Conservation (phyloP, 2,329 filamentous ascomycete species). For the Hypoxylon rubiginosum region DNA sequence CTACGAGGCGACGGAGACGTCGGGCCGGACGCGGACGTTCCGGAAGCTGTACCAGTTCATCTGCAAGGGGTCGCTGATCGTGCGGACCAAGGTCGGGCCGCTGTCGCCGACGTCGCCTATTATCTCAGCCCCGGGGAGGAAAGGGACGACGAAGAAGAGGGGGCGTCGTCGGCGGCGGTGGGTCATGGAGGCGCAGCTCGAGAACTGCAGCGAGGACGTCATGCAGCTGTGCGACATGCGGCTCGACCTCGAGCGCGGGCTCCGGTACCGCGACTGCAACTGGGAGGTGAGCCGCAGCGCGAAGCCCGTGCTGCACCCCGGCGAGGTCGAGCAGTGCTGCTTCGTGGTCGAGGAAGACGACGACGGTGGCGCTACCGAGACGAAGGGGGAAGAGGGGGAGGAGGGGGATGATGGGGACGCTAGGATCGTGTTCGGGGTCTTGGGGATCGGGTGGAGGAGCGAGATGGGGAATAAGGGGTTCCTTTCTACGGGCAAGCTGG, state of each 20-base stretch:
- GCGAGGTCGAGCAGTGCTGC: constrained; percentile 75
- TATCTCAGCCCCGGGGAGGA: constrained; percentile 40
- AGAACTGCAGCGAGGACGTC: constrained; percentile 89
- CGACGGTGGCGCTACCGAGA: too few species aligned
- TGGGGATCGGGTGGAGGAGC: constrained; percentile 89
- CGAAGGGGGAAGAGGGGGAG: constrained; percentile 47
- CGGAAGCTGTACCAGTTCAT: constrained; percentile 97
- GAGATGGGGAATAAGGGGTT: constrained; percentile 91
- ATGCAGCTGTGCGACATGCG: constrained; percentile 80
- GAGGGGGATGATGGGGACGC: constrained; percentile 63
- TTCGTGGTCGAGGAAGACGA: constrained; percentile 71
- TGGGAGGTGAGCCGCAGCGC: constrained; percentile 62
- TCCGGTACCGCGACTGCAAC: constrained; percentile 68
- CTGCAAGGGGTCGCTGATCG: constrained; percentile 88
- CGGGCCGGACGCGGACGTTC: constrained; percentile 83
- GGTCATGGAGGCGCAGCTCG: constrained; percentile 92
- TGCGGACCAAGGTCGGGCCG: constrained; percentile 87
- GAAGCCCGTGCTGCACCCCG: constrained; percentile 70
- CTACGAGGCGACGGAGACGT: constrained; percentile 83
- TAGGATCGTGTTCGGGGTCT: constrained; percentile 78
- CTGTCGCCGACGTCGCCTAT: constrained; percentile 59
- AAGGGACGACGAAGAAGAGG: not conserved
- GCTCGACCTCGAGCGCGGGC: constrained; percentile 66
- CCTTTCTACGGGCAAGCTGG: constrained; percentile 87
- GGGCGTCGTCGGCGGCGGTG: constrained; percentile 61